Evolutionary conservation across 73 alveolate genomes (phyloP).

Genomic region (Symbiodinium natans): DNA sequence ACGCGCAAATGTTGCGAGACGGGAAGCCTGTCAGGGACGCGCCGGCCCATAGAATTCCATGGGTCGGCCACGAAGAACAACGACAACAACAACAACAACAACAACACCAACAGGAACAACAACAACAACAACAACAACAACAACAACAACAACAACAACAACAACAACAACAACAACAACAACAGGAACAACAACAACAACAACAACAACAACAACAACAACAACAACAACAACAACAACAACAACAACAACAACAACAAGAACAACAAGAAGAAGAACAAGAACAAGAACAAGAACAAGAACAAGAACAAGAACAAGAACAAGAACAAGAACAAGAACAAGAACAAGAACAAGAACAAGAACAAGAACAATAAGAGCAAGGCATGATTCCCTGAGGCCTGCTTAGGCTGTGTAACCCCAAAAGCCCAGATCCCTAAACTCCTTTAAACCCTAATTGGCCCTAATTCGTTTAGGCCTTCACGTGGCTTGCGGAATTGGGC

Average conservation of each 20-base stretch:
- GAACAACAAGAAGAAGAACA: background rate
- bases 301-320: background rate
- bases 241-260: background rate
- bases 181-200: background rate
- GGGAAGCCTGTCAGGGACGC: no score
- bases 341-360: conserved; percentile 2
- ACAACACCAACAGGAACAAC: no score
- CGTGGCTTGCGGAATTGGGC: no score
- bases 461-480: no score
- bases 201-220: background rate
- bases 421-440: no score
- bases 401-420: no score
- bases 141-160: background rate
- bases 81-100: background rate
- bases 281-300: background rate
- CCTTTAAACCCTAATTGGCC: no score
- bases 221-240: background rate
- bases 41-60: no score
- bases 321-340: background rate
- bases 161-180: background rate
- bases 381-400: no score
- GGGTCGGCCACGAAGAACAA: background rate
- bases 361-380: background rate
- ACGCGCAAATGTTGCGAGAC: no score
- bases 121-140: background rate